These are phyloP conservation scores for Rhizophagus prolifer DNA, from an alignment of 192 early-diverging fungal species.

Conservation along the genomic window DNA sequence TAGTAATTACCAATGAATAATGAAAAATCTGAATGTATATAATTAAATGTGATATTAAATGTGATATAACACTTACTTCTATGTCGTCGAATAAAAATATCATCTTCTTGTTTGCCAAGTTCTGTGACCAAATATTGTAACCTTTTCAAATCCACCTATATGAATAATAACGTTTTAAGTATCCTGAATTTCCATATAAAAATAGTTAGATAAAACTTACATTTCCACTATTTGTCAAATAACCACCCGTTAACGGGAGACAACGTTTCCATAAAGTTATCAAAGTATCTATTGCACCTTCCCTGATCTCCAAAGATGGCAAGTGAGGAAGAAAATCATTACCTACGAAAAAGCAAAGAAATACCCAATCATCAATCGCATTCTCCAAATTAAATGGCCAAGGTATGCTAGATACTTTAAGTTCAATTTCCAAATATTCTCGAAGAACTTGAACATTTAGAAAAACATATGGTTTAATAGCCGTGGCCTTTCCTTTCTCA, in stretches of 20 bases:
- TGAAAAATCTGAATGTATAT: background rate
- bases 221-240: conserved; percentile 81
- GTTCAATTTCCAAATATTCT: conserved; percentile 89
- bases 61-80: conserved; percentile 9
- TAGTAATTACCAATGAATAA: background rate
- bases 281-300: conserved; percentile 88
- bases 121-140: conserved; percentile 79
- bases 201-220: conserved; percentile 32
- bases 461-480: conserved; percentile 76
- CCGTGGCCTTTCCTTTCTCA: conserved; percentile 42
- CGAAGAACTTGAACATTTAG: conserved; percentile 78
- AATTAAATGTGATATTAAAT: too few relatives aligned
- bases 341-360: conserved; percentile 97
- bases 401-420: conserved; percentile 62
- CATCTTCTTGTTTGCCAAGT: conserved; percentile 81
- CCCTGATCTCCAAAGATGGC: conserved; percentile 90
- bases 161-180: background rate
- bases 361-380: conserved; percentile 97
- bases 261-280: conserved; percentile 87
- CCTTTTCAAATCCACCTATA: conserved; percentile 64
- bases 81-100: conserved; percentile 70
- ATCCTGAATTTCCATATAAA: background rate
- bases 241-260: conserved; percentile 75
- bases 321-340: conserved; percentile 98
- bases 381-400: conserved; percentile 87